Conservation (phyloP, 106 monocot genomes). For the Dactylorhiza incarnata region DNA sequence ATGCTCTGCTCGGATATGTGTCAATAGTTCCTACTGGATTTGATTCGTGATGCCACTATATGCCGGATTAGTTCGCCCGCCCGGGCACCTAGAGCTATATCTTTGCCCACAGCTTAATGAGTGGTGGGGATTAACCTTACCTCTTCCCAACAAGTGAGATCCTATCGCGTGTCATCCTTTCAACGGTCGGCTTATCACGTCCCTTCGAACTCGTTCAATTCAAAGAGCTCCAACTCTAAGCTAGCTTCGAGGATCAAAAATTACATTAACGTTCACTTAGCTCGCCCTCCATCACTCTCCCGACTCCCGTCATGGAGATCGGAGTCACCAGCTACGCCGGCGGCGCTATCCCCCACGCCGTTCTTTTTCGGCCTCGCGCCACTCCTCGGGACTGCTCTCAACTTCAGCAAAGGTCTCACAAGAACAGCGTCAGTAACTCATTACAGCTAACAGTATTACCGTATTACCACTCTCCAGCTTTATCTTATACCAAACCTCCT, state of each 20-base stretch:
- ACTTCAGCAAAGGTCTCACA: constrained; percentile 12
- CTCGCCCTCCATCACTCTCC: background rate
- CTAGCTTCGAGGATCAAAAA: too few relatives aligned
- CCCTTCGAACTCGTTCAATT: background rate
- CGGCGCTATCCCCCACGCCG: constrained; percentile 23
- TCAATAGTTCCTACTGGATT: too few relatives aligned
- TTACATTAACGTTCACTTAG: background rate
- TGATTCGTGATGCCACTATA: too few relatives aligned
- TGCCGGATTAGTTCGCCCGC: too few relatives aligned
- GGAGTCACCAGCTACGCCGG: constrained; percentile 65
- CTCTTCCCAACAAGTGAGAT: constrained; percentile 8
- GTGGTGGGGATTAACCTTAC: constrained; percentile 18
- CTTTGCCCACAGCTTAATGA: constrained; percentile 20
- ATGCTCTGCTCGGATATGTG: too few relatives aligned
- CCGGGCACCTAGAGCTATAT: too few relatives aligned
- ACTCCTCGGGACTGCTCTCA: constrained; percentile 18
- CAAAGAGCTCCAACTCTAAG: background rate
- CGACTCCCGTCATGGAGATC: constrained; percentile 44
- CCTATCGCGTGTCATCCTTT: constrained; percentile 25
- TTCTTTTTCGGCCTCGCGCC: constrained; percentile 15
- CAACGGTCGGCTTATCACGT: constrained; percentile 32
- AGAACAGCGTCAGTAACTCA: constrained; percentile 5
- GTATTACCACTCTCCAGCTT: background rate
- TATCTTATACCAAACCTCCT: background rate
- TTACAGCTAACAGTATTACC: background rate